phyloP scores from a whole-genome alignment of 2,329 filamentous ascomycete species.

The Coniella lustricola region DNA sequence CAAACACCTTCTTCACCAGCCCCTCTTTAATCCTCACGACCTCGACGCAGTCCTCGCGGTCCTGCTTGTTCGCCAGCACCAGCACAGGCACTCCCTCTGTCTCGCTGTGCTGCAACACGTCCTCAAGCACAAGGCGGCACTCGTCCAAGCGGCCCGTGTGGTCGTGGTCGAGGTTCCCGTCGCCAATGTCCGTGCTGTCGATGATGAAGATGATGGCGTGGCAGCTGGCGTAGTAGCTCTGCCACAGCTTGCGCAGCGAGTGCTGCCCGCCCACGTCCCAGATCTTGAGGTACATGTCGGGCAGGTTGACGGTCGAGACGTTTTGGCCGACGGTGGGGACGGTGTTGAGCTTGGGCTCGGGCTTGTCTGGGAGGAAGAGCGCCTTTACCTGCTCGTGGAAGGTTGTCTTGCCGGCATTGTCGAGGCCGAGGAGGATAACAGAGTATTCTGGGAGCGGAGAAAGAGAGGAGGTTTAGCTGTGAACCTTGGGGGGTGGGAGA shows the following conservation, averaged over 20 bases:
- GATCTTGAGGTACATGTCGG: constrained; percentile 95
- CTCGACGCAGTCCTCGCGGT: constrained; percentile 94
- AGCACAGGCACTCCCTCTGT: constrained; percentile 87
- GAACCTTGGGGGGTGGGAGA: neutral
- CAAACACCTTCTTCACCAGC: constrained; percentile 88
- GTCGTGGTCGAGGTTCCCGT: constrained; percentile 58
- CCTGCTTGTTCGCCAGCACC: constrained; percentile 95
- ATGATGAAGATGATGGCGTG: constrained; percentile 98
- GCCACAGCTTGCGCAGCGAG: constrained; percentile 83
- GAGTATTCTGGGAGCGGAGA: constrained; percentile 67
- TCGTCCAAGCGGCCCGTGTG: constrained; percentile 65
- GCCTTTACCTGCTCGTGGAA: constrained; percentile 95
- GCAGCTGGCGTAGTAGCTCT: constrained; percentile 87
- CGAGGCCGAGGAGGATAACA: constrained; percentile 89
- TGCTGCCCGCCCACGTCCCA: constrained; percentile 98
- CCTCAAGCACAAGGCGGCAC: constrained; percentile 82
- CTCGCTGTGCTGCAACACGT: constrained; percentile 79
- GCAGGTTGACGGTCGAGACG: constrained; percentile 81
- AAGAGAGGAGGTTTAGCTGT: neutral
- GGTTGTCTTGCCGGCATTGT: constrained; percentile 97
- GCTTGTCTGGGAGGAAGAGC: constrained; percentile 61
- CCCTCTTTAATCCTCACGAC: constrained; percentile 97
- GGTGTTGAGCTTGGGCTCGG: constrained; percentile 67
- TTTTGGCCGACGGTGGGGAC: constrained; percentile 97
- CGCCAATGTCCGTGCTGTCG: constrained; percentile 87